Percentiles rank a stretch among this genome's conserved stretches.
phyloP scores from a whole-genome alignment of 2,329 filamentous ascomycete genomes.

The Aureobasidium sp. region DNA sequence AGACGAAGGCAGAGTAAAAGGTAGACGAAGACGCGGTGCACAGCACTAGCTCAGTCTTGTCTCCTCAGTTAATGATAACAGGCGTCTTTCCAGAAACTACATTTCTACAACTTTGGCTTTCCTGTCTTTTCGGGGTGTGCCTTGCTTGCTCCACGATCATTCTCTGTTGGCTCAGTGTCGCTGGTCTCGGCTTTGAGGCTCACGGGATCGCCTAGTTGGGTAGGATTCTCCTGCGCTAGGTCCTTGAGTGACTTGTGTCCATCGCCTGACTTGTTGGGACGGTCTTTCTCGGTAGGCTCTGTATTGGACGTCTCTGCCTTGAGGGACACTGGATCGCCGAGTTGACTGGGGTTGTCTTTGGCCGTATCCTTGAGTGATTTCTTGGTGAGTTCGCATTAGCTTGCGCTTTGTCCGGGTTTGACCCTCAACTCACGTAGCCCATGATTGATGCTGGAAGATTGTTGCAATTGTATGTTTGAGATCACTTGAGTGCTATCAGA shows the following conservation, averaged over 20 bases:
- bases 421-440: not conserved
- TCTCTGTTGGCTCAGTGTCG: conserved; percentile 22
- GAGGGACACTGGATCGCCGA: conserved; percentile 28
- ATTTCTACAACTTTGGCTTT: conserved; percentile 24
- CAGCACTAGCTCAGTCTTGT: not conserved
- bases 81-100: not conserved
- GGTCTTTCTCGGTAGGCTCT: conserved; percentile 20
- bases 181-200: conserved; percentile 22
- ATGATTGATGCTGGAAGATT: not conserved
- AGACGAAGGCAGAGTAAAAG: conserved; percentile 47
- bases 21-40: conserved; percentile 34
- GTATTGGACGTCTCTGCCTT: conserved; percentile 27
- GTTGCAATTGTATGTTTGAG: not conserved
- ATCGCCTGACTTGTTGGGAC: conserved; percentile 13
- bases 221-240: conserved; percentile 20
- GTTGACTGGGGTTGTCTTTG: conserved; percentile 22
- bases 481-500: not conserved
- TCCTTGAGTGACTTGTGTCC: conserved; percentile 19
- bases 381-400: not conserved
- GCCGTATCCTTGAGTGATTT: conserved; percentile 16
- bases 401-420: too few relatives aligned
- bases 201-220: conserved; percentile 21
- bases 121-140: conserved; percentile 16
- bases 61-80: not conserved
- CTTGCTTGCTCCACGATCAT: conserved; percentile 24